A percentile compares a stretch with the other conserved stretches of the same genome.
phyloP scores from a whole-genome alignment of 345 rosid species.

The Linum usitatissimum region DNA sequence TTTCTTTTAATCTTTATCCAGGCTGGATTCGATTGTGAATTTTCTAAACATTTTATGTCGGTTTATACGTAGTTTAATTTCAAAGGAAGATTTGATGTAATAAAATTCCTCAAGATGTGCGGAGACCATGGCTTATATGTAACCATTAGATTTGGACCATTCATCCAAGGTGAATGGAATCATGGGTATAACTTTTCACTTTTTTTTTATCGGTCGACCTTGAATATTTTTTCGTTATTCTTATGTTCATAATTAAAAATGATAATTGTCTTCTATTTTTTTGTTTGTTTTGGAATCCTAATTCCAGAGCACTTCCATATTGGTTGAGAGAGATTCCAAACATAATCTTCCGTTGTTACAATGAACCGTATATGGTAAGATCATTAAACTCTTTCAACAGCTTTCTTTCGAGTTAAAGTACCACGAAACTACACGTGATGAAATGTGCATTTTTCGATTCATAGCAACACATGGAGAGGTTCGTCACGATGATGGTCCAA shows the following conservation, averaged over 20 bases:
- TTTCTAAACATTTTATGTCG: not conserved
- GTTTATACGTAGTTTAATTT: conserved; percentile 46
- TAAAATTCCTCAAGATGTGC: conserved; percentile 58
- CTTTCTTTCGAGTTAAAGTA: not conserved
- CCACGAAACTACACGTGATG: too few species aligned
- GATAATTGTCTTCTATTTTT: not conserved
- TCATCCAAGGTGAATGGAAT: conserved; percentile 94
- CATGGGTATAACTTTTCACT: conserved; percentile 50
- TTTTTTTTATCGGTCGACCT: not conserved
- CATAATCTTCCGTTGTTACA: conserved; percentile 66
- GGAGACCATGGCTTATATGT: conserved; percentile 48
- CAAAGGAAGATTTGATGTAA: conserved; percentile 57
- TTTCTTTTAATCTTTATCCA: not conserved
- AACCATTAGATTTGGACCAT: conserved; percentile 72
- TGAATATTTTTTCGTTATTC: not conserved
- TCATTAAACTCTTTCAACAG: not conserved
- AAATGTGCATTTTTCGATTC: not conserved
- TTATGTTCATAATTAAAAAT: too few species aligned
- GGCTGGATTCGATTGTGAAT: not conserved
- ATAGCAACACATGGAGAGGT: conserved; percentile 51
- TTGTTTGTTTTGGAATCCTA: not conserved
- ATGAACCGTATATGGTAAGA: conserved; percentile 67
- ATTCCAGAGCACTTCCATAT: conserved; percentile 69
- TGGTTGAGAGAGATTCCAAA: conserved; percentile 72
- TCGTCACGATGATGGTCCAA: conserved; percentile 30